These are phyloP conservation scores for Gastrolobium bilobum DNA, from an alignment of 306 rosid species.

Conservation along the genomic window DNA sequence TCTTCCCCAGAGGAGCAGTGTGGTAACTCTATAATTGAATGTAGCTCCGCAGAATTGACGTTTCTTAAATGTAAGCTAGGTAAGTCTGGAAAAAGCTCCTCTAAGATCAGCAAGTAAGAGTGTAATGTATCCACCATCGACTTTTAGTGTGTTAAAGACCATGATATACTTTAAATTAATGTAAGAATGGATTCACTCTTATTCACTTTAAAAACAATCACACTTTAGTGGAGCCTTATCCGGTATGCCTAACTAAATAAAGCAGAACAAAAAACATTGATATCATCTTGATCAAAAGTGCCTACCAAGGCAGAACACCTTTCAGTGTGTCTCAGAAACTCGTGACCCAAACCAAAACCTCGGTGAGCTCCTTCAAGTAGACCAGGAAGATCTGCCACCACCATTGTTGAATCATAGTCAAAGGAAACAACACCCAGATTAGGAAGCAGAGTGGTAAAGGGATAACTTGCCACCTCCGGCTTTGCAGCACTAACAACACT, in stretches of 20 bases:
- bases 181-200: no score
- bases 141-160: no score
- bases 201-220: no score
- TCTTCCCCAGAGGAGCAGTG: slow-evolving; percentile 3
- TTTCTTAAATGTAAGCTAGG: slow-evolving; percentile 5
- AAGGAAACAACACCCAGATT: slow-evolving; percentile 97
- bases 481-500: slow-evolving; percentile 97
- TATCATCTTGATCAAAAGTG: slow-evolving; percentile 36
- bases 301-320: slow-evolving; percentile 96
- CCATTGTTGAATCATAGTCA: slow-evolving; percentile 88
- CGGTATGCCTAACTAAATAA: slow-evolving; percentile 34
- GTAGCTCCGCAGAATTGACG: slow-evolving; percentile 18
- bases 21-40: slow-evolving; percentile 18
- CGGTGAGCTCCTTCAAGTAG: slow-evolving; percentile 98
- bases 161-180: no score
- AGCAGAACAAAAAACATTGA: slow-evolving; percentile 2
- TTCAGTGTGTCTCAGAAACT: slow-evolving; percentile 93
- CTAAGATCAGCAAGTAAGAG: no score
- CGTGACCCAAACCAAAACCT: slow-evolving; percentile 97
- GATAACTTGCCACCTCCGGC: slow-evolving; percentile 91
- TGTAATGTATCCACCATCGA: no score
- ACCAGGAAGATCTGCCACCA: slow-evolving; percentile 98
- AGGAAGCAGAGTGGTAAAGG: slow-evolving; percentile 96
- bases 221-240: no score
- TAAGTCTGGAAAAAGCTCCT: no score